Evolutionary conservation across 2,329 filamentous ascomycete genomes (phyloP).

Genomic region (Emydomyces testavorans): DNA sequence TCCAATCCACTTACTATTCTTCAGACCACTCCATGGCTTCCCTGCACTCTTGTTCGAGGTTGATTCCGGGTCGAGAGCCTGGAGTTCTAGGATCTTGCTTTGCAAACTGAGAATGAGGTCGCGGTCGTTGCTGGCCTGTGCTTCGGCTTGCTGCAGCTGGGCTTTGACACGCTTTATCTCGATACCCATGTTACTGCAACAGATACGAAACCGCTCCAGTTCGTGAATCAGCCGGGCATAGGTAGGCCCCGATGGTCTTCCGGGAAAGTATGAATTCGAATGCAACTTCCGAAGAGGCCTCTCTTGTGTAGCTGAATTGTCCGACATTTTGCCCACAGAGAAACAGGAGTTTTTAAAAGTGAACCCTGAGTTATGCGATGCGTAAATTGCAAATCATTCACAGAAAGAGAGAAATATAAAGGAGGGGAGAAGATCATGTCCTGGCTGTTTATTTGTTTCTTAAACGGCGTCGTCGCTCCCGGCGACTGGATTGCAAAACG

Average conservation of each 20-base stretch:
- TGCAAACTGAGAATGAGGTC: conserved; percentile 9
- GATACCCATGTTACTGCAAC: background rate
- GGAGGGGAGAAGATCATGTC: too few relatives aligned
- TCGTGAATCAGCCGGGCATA: background rate
- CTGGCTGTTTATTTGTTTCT: too few relatives aligned
- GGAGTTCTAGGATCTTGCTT: conserved; percentile 18
- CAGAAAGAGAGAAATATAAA: too few relatives aligned
- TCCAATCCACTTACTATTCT: background rate
- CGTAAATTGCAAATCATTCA: too few relatives aligned
- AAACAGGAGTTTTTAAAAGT: too few relatives aligned
- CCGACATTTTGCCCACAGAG: too few relatives aligned
- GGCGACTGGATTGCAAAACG: too few relatives aligned
- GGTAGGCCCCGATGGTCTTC: background rate
- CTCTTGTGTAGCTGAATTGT: too few relatives aligned
- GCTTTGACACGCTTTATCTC: conserved; percentile 2
- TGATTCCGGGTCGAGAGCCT: conserved; percentile 14
- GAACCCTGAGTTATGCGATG: too few relatives aligned
- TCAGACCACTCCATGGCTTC: background rate
- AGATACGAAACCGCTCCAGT: background rate
- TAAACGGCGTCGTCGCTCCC: too few relatives aligned
- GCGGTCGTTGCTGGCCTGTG: conserved; percentile 3
- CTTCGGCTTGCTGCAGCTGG: background rate
- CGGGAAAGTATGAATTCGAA: background rate
- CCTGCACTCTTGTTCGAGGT: conserved; percentile 19
- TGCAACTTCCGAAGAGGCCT: background rate